Conservation (phyloP, 352 stramenopile species). For the Phytopythium vexans region DNA sequence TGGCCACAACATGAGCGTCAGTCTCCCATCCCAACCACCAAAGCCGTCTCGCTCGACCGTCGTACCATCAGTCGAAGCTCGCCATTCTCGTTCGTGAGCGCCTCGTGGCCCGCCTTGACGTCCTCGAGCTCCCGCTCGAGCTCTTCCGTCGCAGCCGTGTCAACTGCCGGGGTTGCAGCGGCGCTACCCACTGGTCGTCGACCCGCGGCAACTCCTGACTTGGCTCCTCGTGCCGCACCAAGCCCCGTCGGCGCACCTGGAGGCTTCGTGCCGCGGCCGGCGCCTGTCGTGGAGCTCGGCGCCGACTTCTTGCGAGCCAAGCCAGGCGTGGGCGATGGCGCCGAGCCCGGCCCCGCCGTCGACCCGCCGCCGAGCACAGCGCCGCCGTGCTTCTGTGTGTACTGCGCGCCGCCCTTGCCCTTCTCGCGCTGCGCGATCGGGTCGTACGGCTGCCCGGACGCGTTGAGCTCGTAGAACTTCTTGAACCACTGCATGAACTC, state of each 20-base stretch:
- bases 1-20: conserved; percentile 1
- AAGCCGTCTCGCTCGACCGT: neutral
- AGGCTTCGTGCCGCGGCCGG: conserved; percentile 29
- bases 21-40: neutral
- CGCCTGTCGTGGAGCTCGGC: conserved; percentile 16
- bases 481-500: conserved; percentile 99
- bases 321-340: conserved; percentile 23
- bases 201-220: conserved; percentile 12
- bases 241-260: conserved; percentile 37
- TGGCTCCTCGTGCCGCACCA: conserved; percentile 15
- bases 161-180: conserved; percentile 9
- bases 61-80: conserved; percentile 70
- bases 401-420: conserved; percentile 91
- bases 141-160: conserved; percentile 31
- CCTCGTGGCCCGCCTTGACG: conserved; percentile 56
- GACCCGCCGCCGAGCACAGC: conserved; percentile 4
- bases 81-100: conserved; percentile 73
- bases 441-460: conserved; percentile 92
- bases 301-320: conserved; percentile 28
- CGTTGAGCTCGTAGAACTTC: conserved; percentile 90
- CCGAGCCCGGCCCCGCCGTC: neutral
- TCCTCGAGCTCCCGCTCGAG: conserved; percentile 79
- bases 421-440: conserved; percentile 87
- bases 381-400: conserved; percentile 66
- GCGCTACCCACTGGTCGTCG: conserved; percentile 28